Base-by-base conservation (phyloP, 2,329 filamentous ascomycete genomes). In the Microdochium paspali region DNA sequence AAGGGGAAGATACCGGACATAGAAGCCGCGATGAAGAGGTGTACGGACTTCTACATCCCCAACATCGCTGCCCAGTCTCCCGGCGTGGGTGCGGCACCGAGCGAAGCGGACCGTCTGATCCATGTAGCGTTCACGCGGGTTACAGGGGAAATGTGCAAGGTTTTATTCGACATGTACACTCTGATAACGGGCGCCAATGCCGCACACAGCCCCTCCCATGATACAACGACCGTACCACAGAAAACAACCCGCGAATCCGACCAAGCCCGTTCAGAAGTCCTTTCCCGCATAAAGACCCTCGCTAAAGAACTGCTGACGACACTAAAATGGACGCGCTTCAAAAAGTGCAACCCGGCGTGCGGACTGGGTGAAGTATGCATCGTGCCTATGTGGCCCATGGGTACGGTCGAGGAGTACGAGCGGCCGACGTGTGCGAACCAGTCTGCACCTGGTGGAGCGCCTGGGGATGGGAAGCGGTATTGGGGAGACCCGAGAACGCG, bases 21-120 rank as follows among this genome's bases (percentile, higher is more conserved):
- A 10, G 54, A 52, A 1, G 46, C 48, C 4, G 67, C 72, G 42
- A 61, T 61, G 3, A 49, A 59, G 7, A 60, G 63, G 39, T 74
- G 71, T 50, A 56, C 66, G 0, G 46, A 55, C 3, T 67, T 72
- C 39, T 62, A 62, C 44, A 49, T 64, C 1, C 45, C 46, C 9
- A 31, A 18, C 26, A 3, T 48, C 53, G 25, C 44, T 45, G 9
- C 21, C 49, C 18, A 12, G 21, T 13, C 49, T 26, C 9, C 5
- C 32, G 12, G 35, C 13, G 23, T 18, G 31, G 10, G 4, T 21
- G 15, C 47, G 10, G n/a, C n/a, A n/a, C n/a, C n/a, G n/a, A 61
- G 58, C 0, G 23, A 47, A 20, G 46, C 50, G 18, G 61, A 63
- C 46, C 32, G 44, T 13, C 45, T 63, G 3, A 57, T 63, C 42